Evolutionary conservation across 805 yeast species (phyloP), one percentile per base, ranked within the genome.

Genomic region (Cephaloascus fragrans): DNA sequence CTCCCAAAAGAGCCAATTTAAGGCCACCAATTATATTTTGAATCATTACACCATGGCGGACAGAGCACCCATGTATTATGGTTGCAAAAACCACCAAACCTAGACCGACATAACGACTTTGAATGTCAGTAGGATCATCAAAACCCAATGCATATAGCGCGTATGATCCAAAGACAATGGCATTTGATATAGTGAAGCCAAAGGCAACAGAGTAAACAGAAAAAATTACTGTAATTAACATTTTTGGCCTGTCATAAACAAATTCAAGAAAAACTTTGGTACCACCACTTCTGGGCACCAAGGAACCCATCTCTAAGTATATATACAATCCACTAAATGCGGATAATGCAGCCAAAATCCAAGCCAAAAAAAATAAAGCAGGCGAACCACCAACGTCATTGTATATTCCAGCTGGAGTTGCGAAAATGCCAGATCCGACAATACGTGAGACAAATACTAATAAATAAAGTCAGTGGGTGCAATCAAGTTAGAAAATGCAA

Each of bases 351-450:
- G 86, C 79, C 9, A 78, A 50, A 2, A 67, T 23, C 93, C 93
- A 83, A 1, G 83, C 71, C 0, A 62, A 42, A 36, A 81, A 70
- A 52, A 80, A 83, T 26, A 80, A 48, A 17, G 67, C 57, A 2
- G 80, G 75, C 8, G 83, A 79, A 12, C 85, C 80, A 19, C 89
- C 89, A 47, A 77, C 74, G 46, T 80, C 82, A 35, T 68, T 69
- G 49, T 74, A 80, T 23, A 83, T 73, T 19, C 80, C 73, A 16
- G 83, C 71, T 0, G 89, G 81, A 1, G 80, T 74, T 5, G 88
- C 80, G 61, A 83, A 80, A 6, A 83, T 82, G 0, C 93, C 93
- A 0, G 88, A 79, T 0, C 94, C 93, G 10, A 83, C 62, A 33
- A 83, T 83, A 43, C 89, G 61, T 14, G 85, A 75, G 4, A 83